phyloP scores from a whole-genome alignment of 163 green algal species.

The Chloroidium sp. region DNA sequence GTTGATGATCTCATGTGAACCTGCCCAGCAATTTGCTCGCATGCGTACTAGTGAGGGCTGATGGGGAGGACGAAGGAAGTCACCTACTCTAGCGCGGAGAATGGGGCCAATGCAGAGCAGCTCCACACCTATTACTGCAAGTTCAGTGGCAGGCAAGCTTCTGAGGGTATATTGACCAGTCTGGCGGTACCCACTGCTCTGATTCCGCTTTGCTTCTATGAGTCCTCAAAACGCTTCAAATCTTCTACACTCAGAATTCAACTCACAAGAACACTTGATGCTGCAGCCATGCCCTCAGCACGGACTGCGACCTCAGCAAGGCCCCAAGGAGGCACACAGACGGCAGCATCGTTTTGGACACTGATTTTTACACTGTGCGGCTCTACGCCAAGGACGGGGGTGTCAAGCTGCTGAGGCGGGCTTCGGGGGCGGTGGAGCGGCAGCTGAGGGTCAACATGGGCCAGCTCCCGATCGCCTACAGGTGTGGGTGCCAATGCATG shows the following conservation, averaged over 20 bases:
- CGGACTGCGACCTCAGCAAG: slow-evolving; percentile 42
- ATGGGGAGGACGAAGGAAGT: slow-evolving; percentile 24
- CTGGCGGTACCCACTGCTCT: no score
- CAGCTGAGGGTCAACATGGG: slow-evolving; percentile 65
- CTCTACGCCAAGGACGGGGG: slow-evolving; percentile 62
- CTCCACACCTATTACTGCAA: slow-evolving; percentile 85
- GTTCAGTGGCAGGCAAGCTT: neutral
- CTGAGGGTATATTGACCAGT: neutral
- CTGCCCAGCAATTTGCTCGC: no score
- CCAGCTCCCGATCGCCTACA: slow-evolving; percentile 71
- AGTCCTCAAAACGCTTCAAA: no score
- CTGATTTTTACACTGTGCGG: slow-evolving; percentile 42
- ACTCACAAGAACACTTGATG: no score
- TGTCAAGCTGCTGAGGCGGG: slow-evolving; percentile 47
- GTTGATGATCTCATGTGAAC: no score
- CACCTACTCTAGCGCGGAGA: slow-evolving; percentile 37
- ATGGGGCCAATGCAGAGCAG: slow-evolving; percentile 14
- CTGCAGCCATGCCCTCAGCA: slow-evolving; percentile 71
- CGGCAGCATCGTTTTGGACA: slow-evolving; percentile 67
- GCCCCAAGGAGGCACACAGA: slow-evolving; percentile 47
- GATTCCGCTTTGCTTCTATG: no score
- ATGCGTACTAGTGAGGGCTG: no score
- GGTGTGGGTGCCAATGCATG: slow-evolving; percentile 1
- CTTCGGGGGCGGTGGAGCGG: slow-evolving; percentile 54
- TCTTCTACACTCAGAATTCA: no score